Conservation (phyloP, 164 flowering plant species). For the Annona squamosa region DNA sequence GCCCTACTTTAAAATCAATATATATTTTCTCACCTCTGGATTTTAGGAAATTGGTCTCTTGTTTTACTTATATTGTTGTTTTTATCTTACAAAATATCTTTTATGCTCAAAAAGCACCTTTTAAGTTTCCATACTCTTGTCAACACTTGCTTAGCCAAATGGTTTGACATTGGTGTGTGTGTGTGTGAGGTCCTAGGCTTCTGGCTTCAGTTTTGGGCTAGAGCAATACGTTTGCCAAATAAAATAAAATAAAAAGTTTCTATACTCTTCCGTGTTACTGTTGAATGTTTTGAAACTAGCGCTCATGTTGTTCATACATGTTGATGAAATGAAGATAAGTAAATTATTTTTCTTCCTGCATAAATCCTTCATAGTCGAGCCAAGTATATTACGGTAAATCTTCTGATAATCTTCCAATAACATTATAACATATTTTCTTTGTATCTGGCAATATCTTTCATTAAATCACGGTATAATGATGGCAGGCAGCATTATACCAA, state of each 20-base stretch:
- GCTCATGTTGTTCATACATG: background rate
- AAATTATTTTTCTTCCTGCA: background rate
- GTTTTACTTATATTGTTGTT: background rate
- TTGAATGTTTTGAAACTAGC: background rate
- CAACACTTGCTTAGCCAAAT: background rate
- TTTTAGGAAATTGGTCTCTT: background rate
- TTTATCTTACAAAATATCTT: background rate
- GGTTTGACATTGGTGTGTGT: too few relatives aligned
- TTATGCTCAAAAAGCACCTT: background rate
- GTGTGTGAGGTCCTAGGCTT: too few relatives aligned
- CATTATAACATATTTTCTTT: background rate
- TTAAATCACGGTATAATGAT: background rate
- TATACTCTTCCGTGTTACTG: background rate
- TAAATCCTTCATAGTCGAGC: background rate
- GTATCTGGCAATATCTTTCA: background rate
- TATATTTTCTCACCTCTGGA: background rate
- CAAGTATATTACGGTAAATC: background rate
- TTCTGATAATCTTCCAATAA: too few relatives aligned
- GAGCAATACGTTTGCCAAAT: too few relatives aligned
- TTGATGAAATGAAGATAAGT: background rate
- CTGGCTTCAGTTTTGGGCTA: too few relatives aligned
- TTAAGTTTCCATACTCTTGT: background rate
- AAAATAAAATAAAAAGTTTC: too few relatives aligned
- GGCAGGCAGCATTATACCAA: conserved; percentile 85
- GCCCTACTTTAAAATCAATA: background rate